Base-by-base conservation (phyloP, 306 rosid genomes). In the Albizia julibrissin region DNA sequence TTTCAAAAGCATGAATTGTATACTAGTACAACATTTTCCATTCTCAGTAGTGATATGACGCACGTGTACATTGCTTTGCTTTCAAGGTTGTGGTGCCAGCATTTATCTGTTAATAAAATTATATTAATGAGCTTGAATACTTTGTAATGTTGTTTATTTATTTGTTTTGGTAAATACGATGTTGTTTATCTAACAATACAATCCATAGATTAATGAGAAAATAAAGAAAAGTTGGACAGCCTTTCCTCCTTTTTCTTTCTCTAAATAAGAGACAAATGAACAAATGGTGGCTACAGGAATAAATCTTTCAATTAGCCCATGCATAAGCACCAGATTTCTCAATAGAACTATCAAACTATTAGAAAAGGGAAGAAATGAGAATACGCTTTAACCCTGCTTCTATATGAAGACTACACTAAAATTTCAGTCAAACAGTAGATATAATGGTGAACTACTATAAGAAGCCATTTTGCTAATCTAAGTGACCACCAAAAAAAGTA, bases 1-100 rank as follows among this genome's bases (percentile, higher is more conserved):
- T 29, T 70, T 64, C 11, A 14, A 42, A 44, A 68, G 70, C 24
- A 64, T 24, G 61, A 70, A 61, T 69, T 33, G 52, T 37, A 56
- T 50, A 39, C 59, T 19, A 75, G 10, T 18, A 27, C 24, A 26
- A 33, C 16, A 49, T 47, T 49, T 69, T 62, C 61, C 71, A 15
- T 75, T 40, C 69, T 62, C 61, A 71, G 26, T 75, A 52, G 43
- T 22, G 11, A 75, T 39, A 81, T 58, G 29, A 67, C 37, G 24
- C 39, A 39, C 39, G 24, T 21, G 22, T 10, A 59, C 29, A 18
- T 46, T 72, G 46, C 39, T 72, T 59, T 70, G 26, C 5, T 59
- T 44, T 34, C 81, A 46, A 80, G 79, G 29, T 42, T 69, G 68
- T 10, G 56, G 46, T 54, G 44, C 59, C 79, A 72, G 69, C 31